Evolutionary conservation across 768 basidiomycete genomes (phyloP).

Genomic region (Tricholoma flavovirens): DNA sequence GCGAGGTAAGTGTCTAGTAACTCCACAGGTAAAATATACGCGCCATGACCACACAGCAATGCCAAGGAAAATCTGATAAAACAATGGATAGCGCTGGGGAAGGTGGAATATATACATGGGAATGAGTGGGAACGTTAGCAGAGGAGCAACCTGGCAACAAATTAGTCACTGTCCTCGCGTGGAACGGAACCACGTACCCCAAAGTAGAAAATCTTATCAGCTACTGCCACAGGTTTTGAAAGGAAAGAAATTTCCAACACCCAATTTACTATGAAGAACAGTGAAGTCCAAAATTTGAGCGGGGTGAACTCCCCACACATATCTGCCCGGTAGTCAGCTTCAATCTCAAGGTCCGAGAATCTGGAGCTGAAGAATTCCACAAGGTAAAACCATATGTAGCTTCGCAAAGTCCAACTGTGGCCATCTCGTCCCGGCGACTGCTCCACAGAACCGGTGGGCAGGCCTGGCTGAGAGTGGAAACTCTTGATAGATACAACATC

Average conservation of each 20-base stretch:
- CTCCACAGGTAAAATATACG: constrained; percentile 1
- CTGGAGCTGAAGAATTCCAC: constrained; percentile 8
- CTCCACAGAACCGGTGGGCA: not conserved
- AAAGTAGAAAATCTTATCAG: constrained; percentile 37
- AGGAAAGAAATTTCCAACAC: constrained; percentile 17
- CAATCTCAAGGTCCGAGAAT: constrained; percentile 2
- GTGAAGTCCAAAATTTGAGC: constrained; percentile 14
- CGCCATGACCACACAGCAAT: constrained; percentile 48
- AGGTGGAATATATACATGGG: constrained; percentile 46
- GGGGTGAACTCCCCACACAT: constrained; percentile 13
- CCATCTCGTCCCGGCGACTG: not conserved
- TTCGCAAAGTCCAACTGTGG: not conserved
- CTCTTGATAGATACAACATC: constrained; percentile 3
- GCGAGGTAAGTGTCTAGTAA: not conserved
- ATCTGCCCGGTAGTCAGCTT: constrained; percentile 15
- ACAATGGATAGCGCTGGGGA: constrained; percentile 36
- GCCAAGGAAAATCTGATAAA: constrained; percentile 44
- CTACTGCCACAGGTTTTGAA: constrained; percentile 15
- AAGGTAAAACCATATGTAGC: not conserved
- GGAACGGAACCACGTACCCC: constrained; percentile 18
- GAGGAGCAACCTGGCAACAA: constrained; percentile 34
- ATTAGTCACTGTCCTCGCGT: not conserved
- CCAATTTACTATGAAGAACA: constrained; percentile 23
- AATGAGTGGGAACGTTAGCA: constrained; percentile 42
- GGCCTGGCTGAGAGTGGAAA: not conserved